Evolutionary conservation across 306 rosid species (phyloP), one percentile per base, ranked within the genome.

Genomic region (Cicer judaicum): DNA sequence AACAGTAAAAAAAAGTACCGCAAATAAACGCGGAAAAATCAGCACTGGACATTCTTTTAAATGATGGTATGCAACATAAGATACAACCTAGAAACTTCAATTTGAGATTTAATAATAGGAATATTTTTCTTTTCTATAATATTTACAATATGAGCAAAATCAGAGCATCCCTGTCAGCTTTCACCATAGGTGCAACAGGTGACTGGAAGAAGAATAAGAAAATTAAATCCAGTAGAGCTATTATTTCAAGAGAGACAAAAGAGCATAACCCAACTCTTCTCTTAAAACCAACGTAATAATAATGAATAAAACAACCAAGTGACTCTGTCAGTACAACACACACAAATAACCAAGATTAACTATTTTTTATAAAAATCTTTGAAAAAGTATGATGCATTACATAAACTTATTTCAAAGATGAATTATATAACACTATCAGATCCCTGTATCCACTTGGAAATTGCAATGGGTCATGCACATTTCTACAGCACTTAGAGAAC

Each of bases 31-130:
- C 42, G 60, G 68, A 82, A 66, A 36, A 76, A 78, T 75, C 18
- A 77, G 65, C 44, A 72, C 44, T 60, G 10, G 15, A 41, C 21
- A 47, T 72, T 77, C 47, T 34, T 72, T 54, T 21, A 65, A 54
- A 29, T 44, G n/a, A 61, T 8, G 55, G 8, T 24, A 59, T 65
- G 36, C 72, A 74, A 39, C 19, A 74, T 54, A 69, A 40, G 47
- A 64, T 70, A 70, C 76, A 57, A 57, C 67, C 21, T 10, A 65
- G n/a, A 65, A 72, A 63, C 41, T 72, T 68, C 38, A 65, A 81
- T 21, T 41, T 70, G 65, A 70, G 54, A 16, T 56, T 72, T 77
- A 7, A 60, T 54, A 34, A 68, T 44, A 62, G 24, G 54, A 70
- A 43, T 48, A 64, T 47, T 59, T 41, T 59, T 13, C 1, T 34